These are phyloP conservation scores for Novymonas esmeraldas DNA, from an alignment of 208 protist genomes.

Conservation along the genomic window DNA sequence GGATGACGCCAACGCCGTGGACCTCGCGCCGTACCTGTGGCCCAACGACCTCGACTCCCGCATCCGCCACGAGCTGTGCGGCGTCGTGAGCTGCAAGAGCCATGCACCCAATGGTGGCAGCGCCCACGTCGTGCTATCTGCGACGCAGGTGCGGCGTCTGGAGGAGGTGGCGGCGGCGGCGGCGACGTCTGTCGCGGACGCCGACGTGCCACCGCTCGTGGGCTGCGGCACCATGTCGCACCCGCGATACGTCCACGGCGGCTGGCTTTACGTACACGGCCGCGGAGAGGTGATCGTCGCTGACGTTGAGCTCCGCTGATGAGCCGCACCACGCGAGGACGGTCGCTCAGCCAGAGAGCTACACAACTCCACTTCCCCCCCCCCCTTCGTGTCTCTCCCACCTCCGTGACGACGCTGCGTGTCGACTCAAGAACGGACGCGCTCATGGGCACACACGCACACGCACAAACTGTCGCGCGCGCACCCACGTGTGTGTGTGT, in stretches of 20 bases:
- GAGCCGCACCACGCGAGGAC: too few species aligned
- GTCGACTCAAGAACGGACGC: too few species aligned
- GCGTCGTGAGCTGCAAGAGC: conserved; percentile 7
- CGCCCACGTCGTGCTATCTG: conserved; percentile 18
- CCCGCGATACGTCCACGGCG: conserved; percentile 5
- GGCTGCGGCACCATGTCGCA: conserved; percentile 7
- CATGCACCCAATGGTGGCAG: background rate
- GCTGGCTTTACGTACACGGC: conserved; percentile 35
- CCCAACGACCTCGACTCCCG: conserved; percentile 34
- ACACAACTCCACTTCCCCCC: background rate
- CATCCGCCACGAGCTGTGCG: conserved; percentile 55
- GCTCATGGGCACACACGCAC: too few species aligned
- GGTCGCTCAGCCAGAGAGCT: too few species aligned
- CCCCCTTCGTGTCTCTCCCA: background rate
- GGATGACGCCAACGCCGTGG: conserved; percentile 11
- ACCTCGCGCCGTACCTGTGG: conserved; percentile 40
- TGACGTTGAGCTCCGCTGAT: conserved; percentile 5
- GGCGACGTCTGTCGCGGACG: background rate
- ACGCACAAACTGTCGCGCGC: too few species aligned
- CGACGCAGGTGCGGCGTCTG: conserved; percentile 10
- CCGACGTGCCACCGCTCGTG: conserved; percentile 3
- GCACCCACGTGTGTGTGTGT: background rate
- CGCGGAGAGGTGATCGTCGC: conserved; percentile 24
- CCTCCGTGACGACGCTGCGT: too few species aligned
- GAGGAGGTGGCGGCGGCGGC: conserved; percentile 9